A percentile compares a stretch with the other conserved stretches of the same genome.
These are phyloP conservation scores for Zopfia rhizophila DNA, from an alignment of 2,329 filamentous ascomycete genomes.

Conservation along the genomic window DNA sequence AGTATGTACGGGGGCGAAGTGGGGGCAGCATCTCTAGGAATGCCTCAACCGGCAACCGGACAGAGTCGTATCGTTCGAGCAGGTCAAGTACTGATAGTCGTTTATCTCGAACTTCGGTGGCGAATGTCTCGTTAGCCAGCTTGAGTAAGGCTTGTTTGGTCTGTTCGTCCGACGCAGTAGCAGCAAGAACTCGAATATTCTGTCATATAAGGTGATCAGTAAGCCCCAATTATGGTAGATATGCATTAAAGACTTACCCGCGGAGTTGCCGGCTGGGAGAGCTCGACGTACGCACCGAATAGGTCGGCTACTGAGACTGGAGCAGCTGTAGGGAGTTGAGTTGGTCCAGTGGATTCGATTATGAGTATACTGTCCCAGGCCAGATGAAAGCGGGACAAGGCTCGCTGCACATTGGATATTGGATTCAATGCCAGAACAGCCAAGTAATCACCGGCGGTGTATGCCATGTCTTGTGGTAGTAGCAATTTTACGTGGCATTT, in stretches of 20 bases:
- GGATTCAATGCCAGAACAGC: no score
- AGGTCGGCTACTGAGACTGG: constrained; percentile 24
- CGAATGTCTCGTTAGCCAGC: constrained; percentile 39
- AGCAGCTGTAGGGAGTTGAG: constrained; percentile 16
- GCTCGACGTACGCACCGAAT: constrained; percentile 23
- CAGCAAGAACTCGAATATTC: constrained; percentile 22
- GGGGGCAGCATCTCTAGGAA: constrained; percentile 77
- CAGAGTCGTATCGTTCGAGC: constrained; percentile 26
- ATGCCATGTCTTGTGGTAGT: no score
- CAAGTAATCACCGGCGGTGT: no score
- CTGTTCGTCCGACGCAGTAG: constrained; percentile 17
- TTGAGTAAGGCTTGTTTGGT: constrained; percentile 12
- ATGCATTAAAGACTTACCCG: no score
- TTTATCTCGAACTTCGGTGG: constrained; percentile 11
- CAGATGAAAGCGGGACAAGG: no score
- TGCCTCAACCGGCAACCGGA: constrained; percentile 61
- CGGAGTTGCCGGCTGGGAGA: constrained; percentile 23
- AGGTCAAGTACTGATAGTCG: constrained; percentile 29
- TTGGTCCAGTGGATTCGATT: no score
- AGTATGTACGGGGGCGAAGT: constrained; percentile 77
- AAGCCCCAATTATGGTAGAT: no score
- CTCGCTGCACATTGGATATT: no score
- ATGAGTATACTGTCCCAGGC: no score
- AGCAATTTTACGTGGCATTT: no score
- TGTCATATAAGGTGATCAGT: no score